Conservation (phyloP, 495 filamentous ascomycete genomes). For the Penicillium chermesinum region DNA sequence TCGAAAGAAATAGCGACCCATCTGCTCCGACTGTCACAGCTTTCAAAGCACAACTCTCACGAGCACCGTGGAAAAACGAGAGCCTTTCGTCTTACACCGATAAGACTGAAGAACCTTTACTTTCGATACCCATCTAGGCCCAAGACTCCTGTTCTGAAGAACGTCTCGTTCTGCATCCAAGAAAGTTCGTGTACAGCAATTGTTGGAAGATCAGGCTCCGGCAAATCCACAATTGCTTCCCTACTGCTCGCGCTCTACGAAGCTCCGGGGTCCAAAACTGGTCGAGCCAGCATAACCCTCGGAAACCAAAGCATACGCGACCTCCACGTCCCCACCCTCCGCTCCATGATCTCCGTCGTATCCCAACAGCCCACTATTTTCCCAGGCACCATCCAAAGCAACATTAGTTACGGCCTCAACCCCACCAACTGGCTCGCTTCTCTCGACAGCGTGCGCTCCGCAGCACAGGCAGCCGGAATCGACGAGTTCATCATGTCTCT, state of each 20-base stretch:
- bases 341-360: conserved; percentile 67
- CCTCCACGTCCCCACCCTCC: conserved; percentile 59
- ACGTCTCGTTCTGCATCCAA: conserved; percentile 56
- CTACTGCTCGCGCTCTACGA: conserved; percentile 67
- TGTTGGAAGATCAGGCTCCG: conserved; percentile 77
- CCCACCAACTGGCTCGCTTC: conserved; percentile 33
- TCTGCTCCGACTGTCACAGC: conserved; percentile 65
- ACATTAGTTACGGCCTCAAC: conserved; percentile 75
- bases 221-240: conserved; percentile 81
- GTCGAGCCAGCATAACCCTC: conserved; percentile 47
- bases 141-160: conserved; percentile 47
- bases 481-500: conserved; percentile 76
- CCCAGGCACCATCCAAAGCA: conserved; percentile 62
- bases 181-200: conserved; percentile 63
- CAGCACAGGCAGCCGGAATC: conserved; percentile 66
- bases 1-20: conserved; percentile 66
- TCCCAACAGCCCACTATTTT: conserved; percentile 77
- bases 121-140: conserved; percentile 67
- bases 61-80: conserved; percentile 50
- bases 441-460: conserved; percentile 42
- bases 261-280: conserved; percentile 18
- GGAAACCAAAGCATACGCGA: conserved; percentile 47
- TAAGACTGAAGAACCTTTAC: conserved; percentile 52
- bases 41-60: conserved; percentile 50
- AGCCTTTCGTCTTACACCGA: conserved; percentile 50